These are phyloP conservation scores for Heliamphora exappendiculata DNA, from an alignment of 148 eudicot genomes.

Conservation along the genomic window DNA sequence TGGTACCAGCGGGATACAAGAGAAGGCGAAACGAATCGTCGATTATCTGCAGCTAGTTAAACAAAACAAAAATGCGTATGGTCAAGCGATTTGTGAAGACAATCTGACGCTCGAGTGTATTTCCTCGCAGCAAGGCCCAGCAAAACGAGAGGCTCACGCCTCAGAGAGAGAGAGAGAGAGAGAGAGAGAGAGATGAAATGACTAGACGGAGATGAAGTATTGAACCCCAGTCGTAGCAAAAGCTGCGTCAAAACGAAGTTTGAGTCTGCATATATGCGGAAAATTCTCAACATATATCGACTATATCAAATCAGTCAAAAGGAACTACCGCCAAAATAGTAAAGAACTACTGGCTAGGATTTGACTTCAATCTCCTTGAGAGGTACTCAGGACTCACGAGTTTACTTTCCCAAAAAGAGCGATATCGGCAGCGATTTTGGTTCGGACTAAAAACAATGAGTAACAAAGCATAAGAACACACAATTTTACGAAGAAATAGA, in stretches of 20 bases:
- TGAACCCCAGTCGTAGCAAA: neutral
- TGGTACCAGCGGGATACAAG: neutral
- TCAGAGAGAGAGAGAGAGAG: neutral
- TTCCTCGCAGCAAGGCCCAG: neutral
- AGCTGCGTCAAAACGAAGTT: neutral
- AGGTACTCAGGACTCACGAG: neutral
- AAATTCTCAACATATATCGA: neutral
- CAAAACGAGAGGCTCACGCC: neutral
- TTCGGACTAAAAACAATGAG: neutral
- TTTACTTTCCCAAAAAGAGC: neutral
- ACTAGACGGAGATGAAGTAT: constrained; percentile 1
- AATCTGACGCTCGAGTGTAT: neutral
- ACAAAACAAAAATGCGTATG: neutral
- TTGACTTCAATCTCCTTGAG: neutral
- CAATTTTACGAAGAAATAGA: neutral
- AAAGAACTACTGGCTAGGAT: neutral
- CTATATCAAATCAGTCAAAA: constrained; percentile 14
- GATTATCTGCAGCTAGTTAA: neutral
- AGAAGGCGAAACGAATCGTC: neutral
- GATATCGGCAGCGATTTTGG: neutral
- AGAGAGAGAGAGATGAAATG: constrained; percentile 5
- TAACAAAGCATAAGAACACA: neutral
- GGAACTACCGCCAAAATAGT: constrained; percentile 13
- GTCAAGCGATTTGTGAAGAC: neutral
- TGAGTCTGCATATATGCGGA: neutral